A percentile compares a stretch with the other conserved stretches of the same genome.
Evolutionary conservation across 306 rosid genomes (phyloP).

Genomic region (Luffa acutangula): DNA sequence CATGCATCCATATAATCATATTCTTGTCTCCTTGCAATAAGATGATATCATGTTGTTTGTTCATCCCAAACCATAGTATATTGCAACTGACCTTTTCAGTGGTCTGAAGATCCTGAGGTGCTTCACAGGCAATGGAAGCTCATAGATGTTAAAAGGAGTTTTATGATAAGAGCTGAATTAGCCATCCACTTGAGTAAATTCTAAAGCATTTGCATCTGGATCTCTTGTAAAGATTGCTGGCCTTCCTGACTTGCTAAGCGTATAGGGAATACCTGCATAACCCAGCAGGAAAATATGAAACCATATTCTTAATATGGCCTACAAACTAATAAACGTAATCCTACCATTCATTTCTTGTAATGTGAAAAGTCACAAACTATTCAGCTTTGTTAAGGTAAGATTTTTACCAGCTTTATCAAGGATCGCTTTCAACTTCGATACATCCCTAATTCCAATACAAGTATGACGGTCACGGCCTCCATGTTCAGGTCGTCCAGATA

Average conservation of each 20-base stretch:
- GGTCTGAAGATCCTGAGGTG: constrained; percentile 4
- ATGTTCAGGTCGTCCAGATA: constrained; percentile 75
- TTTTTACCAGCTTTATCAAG: constrained; percentile 66
- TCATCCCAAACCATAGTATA: not conserved
- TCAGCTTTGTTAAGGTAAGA: not conserved
- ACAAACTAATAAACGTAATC: not conserved
- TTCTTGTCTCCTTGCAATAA: not conserved
- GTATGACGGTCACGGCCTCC: constrained; percentile 94
- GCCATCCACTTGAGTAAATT: constrained; percentile 70
- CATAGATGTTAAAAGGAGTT: not conserved
- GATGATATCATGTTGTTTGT: not conserved
- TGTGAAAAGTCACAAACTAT: not conserved
- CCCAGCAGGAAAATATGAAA: not conserved
- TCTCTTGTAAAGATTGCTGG: constrained; percentile 90
- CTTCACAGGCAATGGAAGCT: not conserved
- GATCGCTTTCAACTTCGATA: constrained; percentile 68
- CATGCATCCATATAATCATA: not conserved
- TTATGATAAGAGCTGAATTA: constrained; percentile 12
- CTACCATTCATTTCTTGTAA: not conserved
- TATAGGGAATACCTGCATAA: constrained; percentile 65
- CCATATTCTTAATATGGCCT: not conserved
- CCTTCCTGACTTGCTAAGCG: constrained; percentile 90
- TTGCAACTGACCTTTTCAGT: constrained; percentile 10
- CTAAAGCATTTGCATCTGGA: constrained; percentile 89
- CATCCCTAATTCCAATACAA: constrained; percentile 67